phyloP scores from a whole-genome alignment of 495 filamentous ascomycete species.

The Penicillium ochrochloron region DNA sequence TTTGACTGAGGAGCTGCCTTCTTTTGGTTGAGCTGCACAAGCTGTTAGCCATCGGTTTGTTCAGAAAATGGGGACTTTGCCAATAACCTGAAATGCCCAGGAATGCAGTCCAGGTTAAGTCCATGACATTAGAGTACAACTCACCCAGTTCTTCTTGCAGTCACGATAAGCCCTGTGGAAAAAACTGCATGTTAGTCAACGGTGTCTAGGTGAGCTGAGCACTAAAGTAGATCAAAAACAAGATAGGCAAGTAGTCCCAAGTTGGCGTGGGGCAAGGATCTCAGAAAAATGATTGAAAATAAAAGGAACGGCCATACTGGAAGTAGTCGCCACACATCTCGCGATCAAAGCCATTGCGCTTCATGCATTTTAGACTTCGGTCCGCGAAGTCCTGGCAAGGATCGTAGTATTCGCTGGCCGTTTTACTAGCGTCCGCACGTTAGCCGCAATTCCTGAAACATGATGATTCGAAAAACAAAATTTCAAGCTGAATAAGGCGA shows the following conservation, averaged over 20 bases:
- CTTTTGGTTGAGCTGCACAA: slow-evolving; percentile 39
- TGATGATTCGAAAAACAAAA: background rate
- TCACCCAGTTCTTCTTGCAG: slow-evolving; percentile 92
- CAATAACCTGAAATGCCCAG: background rate
- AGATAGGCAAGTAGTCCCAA: background rate
- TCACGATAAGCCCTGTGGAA: slow-evolving; percentile 80
- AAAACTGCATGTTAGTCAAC: slow-evolving; percentile 8
- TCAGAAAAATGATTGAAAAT: background rate
- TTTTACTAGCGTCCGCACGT: slow-evolving; percentile 62
- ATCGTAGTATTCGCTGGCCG: slow-evolving; percentile 83
- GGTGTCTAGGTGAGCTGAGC: background rate
- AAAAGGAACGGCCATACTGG: slow-evolving; percentile 58
- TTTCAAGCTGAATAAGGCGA: background rate
- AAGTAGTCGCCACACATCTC: slow-evolving; percentile 94
- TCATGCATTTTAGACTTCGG: slow-evolving; percentile 81
- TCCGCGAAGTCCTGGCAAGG: slow-evolving; percentile 95
- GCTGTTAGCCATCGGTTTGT: slow-evolving; percentile 15
- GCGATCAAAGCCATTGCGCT: slow-evolving; percentile 81
- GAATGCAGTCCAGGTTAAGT: background rate
- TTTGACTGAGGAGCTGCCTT: slow-evolving; percentile 18
- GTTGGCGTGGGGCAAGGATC: background rate
- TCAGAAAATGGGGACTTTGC: too few species aligned
- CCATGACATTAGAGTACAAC: slow-evolving; percentile 27
- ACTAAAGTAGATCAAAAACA: background rate
- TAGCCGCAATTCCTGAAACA: slow-evolving; percentile 13